Evolutionary conservation across 306 rosid species (phyloP), one percentile per base, ranked within the genome.

Genomic region (Dryas octopetala): DNA sequence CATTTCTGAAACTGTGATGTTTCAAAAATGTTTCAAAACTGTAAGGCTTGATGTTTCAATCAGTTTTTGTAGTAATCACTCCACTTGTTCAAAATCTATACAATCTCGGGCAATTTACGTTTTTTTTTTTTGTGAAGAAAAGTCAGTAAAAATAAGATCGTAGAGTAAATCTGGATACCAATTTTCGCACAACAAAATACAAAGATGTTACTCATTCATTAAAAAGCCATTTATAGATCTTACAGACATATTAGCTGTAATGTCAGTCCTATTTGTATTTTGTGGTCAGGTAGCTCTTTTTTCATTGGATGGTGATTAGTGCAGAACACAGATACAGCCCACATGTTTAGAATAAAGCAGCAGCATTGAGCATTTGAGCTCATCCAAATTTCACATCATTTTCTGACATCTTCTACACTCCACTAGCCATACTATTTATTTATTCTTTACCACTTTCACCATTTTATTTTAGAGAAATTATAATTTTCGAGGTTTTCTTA

Each of bases 281-380:
- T 26, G 68, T 63, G 68, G 38, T 62, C 46, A 13, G 46, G 1
- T 6, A 32, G 38, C 38, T 32, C 38, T 2, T 67, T 64, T 49
- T 74, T 50, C 64, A 51, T 75, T 62, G 71, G 48, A 8, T 11
- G 41, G 73, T 62, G 71, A n/a, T 4, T 11, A 53, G 73, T 11
- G 64, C 26, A 48, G 48, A 19, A 75, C 11, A 65, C 7, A 23
- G 59, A 53, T 66, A 48, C 58, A 53, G 72, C 65, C 83, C 64
- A 64, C 78, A 19, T 40, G 63, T 63, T 41, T 1, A 64, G 70
- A 74, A 71, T 52, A 80, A 80, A 74, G 79, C 79, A 73, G 74
- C 75, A 73, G 58, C 52, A 62, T 32, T 32, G 23, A 59, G 40
- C 38, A 1, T 40, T 17, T 2, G 61, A 60, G 17, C 68, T 60